A percentile compares a stretch with the other conserved stretches of the same genome.
Evolutionary conservation across 805 yeast genomes (phyloP).

Genomic region (Metschnikowia noctiluminum): DNA sequence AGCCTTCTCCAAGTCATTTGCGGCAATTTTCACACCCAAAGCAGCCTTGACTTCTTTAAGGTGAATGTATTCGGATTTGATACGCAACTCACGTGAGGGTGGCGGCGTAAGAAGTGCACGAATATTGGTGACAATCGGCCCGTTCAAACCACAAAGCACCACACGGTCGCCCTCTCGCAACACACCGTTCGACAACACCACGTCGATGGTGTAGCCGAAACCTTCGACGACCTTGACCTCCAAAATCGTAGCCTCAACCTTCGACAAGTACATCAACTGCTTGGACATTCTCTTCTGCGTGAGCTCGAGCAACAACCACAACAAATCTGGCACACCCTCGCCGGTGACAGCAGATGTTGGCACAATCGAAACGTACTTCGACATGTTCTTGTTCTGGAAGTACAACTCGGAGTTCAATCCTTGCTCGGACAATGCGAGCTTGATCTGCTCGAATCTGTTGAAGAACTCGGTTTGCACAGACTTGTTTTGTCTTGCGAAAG

Average conservation of each 20-base stretch:
- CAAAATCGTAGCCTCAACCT: constrained; percentile 91
- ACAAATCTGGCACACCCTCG: constrained; percentile 98
- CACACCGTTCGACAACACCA: constrained; percentile 93
- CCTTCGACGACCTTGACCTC: constrained; percentile 99
- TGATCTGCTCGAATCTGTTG: constrained; percentile 78
- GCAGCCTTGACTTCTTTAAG: constrained; percentile 99
- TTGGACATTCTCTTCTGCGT: constrained; percentile 99
- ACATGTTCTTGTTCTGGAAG: constrained; percentile 89
- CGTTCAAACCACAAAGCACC: constrained; percentile 96
- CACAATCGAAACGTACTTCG: constrained; percentile 91
- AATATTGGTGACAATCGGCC: constrained; percentile 95
- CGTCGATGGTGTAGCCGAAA: constrained; percentile 98
- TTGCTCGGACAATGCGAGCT: constrained; percentile 92
- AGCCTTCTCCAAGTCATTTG: constrained; percentile 95
- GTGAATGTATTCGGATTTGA: constrained; percentile 94
- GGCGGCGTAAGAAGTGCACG: constrained; percentile 97
- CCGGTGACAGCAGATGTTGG: constrained; percentile 99
- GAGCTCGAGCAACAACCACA: constrained; percentile 90
- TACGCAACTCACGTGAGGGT: constrained; percentile 91
- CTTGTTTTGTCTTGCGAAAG: constrained; percentile 74
- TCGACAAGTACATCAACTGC: constrained; percentile 92
- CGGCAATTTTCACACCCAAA: constrained; percentile 97
- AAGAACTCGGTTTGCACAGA: constrained; percentile 92
- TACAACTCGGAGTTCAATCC: constrained; percentile 97
- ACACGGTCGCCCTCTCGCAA: constrained; percentile 92